Conservation (phyloP, 306 rosid species). For the Pachyrhizus erosus region DNA sequence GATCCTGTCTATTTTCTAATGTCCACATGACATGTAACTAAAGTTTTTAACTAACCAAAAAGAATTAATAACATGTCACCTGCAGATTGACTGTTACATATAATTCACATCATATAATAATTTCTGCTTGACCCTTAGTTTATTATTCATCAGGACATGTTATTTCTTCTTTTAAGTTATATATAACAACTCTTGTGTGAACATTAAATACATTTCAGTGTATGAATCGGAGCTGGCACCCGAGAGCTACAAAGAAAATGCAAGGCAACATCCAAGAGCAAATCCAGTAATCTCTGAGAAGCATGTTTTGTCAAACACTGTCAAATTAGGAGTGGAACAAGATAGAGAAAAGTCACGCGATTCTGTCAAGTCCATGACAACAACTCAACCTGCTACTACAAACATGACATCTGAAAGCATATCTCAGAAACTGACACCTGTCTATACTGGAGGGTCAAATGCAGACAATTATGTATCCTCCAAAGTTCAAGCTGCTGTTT, state of each 20-base stretch:
- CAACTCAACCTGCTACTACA: conserved; percentile 20
- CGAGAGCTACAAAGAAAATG: conserved; percentile 68
- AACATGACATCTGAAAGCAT: conserved; percentile 36
- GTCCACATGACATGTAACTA: not conserved
- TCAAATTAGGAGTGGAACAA: conserved; percentile 30
- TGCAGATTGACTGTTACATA: no score
- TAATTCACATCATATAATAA: no score
- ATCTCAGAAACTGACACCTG: conserved; percentile 51
- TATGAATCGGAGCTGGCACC: conserved; percentile 91
- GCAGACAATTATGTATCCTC: conserved; percentile 55
- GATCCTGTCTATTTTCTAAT: not conserved
- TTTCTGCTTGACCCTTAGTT: not conserved
- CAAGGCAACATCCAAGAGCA: conserved; percentile 76
- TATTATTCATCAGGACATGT: not conserved
- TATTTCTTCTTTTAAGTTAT: not conserved
- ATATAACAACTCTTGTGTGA: not conserved
- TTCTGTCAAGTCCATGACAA: conserved; percentile 32
- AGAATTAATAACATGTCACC: not conserved
- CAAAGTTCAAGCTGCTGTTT: conserved; percentile 48
- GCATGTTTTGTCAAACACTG: conserved; percentile 48
- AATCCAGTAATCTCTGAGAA: conserved; percentile 70
- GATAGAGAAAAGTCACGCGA: conserved; percentile 33
- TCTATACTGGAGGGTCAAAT: conserved; percentile 45
- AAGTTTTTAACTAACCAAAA: not conserved
- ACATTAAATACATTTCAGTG: conserved; percentile 56